These are phyloP conservation scores for Parsonsia alboflavescens DNA, from an alignment of 257 asterid species.

Conservation along the genomic window DNA sequence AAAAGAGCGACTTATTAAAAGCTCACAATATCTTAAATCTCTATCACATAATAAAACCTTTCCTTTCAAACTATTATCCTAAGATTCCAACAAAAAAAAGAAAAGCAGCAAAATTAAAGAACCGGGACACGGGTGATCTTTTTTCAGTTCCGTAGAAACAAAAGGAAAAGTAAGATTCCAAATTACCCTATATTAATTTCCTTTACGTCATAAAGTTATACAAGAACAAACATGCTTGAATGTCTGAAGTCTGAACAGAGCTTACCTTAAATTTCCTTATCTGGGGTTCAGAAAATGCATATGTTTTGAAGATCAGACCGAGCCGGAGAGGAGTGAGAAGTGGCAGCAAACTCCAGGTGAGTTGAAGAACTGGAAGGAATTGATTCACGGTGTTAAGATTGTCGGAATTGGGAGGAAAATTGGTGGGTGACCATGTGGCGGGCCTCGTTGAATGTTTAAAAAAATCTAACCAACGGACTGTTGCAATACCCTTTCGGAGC, in stretches of 20 bases:
- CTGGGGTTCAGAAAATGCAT: neutral
- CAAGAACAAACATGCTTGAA: neutral
- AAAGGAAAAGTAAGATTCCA: constrained; percentile 7
- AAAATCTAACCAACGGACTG: no score
- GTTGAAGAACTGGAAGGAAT: neutral
- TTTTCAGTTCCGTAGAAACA: neutral
- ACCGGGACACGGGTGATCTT: neutral
- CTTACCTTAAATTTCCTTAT: neutral
- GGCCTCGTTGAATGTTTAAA: no score
- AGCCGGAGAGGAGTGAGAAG: neutral
- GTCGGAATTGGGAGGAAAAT: neutral
- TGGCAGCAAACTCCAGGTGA: neutral
- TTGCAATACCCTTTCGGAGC: no score
- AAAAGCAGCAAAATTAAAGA: neutral
- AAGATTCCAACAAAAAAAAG: no score
- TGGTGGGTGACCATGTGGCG: no score
- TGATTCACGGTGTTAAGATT: neutral
- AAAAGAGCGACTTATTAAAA: no score
- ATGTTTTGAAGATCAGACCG: neutral
- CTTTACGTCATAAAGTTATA: neutral
- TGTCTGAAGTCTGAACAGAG: no score
- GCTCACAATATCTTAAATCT: no score
- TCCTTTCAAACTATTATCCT: no score
- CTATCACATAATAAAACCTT: no score
- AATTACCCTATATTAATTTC: no score